A percentile compares a stretch with the other conserved stretches of the same genome.
These are phyloP conservation scores for Alternaria incomplexa DNA, from an alignment of 2,329 filamentous ascomycete species.

Conservation along the genomic window DNA sequence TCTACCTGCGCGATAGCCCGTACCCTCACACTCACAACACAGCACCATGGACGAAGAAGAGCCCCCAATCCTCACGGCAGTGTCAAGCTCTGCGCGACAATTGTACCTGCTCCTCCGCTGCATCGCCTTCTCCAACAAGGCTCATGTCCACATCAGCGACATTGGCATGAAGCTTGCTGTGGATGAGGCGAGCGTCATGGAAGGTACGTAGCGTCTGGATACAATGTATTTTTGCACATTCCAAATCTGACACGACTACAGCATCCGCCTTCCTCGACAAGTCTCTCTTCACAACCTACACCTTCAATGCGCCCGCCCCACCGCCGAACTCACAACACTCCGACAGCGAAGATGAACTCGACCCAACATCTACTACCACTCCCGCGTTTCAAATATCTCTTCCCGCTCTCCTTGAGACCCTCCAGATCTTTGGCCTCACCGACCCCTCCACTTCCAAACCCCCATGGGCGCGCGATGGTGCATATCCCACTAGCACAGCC, in stretches of 20 bases:
- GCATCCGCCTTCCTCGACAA: constrained; percentile 86
- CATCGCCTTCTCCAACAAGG: constrained; percentile 66
- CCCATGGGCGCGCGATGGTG: constrained; percentile 50
- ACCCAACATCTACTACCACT: constrained; percentile 48
- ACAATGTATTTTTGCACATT: not conserved
- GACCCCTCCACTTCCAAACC: constrained; percentile 49
- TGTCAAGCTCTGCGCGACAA: constrained; percentile 78
- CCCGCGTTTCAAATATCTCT: constrained; percentile 88
- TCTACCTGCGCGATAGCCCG: constrained; percentile 7
- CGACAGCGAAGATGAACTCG: constrained; percentile 41
- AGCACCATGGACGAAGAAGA: constrained; percentile 40
- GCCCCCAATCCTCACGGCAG: constrained; percentile 71
- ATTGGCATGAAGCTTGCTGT: constrained; percentile 87
- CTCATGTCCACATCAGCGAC: constrained; percentile 77
- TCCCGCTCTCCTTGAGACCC: constrained; percentile 84
- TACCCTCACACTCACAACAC: constrained; percentile 2
- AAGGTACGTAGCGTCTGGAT: constrained; percentile 63
- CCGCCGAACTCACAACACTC: constrained; percentile 42
- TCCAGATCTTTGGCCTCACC: constrained; percentile 87
- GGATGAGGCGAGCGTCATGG: constrained; percentile 88
- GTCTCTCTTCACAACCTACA: constrained; percentile 85
- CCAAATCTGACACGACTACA: constrained; percentile 36
- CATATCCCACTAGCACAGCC: constrained; percentile 67
- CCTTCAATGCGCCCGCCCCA: constrained; percentile 63
- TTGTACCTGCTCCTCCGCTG: constrained; percentile 70